Base-by-base conservation (phyloP, 495 filamentous ascomycete genomes). In the Xylaria longipes region DNA sequence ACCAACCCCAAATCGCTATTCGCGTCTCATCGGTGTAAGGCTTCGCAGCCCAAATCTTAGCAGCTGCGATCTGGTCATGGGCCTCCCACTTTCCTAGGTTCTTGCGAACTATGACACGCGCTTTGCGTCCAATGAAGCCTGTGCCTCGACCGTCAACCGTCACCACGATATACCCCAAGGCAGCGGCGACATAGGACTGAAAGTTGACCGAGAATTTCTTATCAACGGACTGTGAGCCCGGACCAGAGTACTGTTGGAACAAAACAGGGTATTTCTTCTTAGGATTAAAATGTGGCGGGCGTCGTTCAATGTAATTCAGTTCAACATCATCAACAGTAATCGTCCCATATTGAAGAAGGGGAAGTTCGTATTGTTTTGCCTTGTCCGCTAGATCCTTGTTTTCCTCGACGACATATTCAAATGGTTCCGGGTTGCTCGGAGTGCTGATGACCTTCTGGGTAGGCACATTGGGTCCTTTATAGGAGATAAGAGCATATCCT, bases 1-100 rank as follows among this genome's bases (percentile, higher is more conserved):
- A 96, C 96, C 96, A 99, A 45, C 96, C 96, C 96, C 96, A 99
- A 76, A 99, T 97, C 1, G 94, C 95, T 70, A 99, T 89, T 41
- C 91, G 86, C 12, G 87, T 82, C 71, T 87, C 86, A 80, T 98
- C 97, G 6, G 97, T 91, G 79, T 98, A 98, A 35, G 85, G 78
- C 84, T 96, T 97, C 50, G 81, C 78, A 0, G 90, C 91, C 93
- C 93, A 98, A 65, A 92, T 89, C 84, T 95, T 93, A 22, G 93
- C 96, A 5, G 94, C 92, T 8, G 90, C 91, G 68, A 99, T 98
- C 80, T 99, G 96, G 78, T 98, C 97, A 41, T 87, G 85, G 11
- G 94, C 89, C 84, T 99, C 96, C 76, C 89, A 94, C 76, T 91
- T 83, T 27, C 96, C 96, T 29, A 99, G 86, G 73, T 97, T 89